A percentile compares a stretch with the other conserved stretches of the same genome.
Conservation (phyloP, 495 filamentous ascomycete genomes). For the Mytilinidion resinicola region DNA sequence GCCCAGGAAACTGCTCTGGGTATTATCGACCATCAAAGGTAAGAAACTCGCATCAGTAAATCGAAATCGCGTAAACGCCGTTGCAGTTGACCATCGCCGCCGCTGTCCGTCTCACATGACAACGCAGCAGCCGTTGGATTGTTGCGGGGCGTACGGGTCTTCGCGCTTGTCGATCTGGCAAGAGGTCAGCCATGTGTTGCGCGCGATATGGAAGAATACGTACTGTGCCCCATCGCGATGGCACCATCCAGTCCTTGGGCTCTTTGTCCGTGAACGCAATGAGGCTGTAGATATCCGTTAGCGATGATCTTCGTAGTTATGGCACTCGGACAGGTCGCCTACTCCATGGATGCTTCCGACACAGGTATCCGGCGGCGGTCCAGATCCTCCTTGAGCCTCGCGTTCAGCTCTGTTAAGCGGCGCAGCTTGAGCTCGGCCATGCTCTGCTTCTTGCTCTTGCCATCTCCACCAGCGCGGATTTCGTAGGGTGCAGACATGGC, state of each 20-base stretch:
- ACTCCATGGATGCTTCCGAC: constrained; percentile 91
- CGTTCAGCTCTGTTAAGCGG: constrained; percentile 92
- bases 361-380: constrained; percentile 92
- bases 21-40: constrained; percentile 26
- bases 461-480: constrained; percentile 36
- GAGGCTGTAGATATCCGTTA: constrained; percentile 51
- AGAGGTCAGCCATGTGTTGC: constrained; percentile 15
- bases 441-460: constrained; percentile 97
- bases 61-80: constrained; percentile 25
- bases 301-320: not conserved
- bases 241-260: constrained; percentile 98
- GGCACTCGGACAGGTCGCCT: constrained; percentile 27
- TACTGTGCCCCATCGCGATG: constrained; percentile 90
- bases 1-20: constrained; percentile 22
- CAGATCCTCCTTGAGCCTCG: constrained; percentile 86
- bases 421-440: constrained; percentile 97
- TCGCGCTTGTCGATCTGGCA: constrained; percentile 76
- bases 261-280: constrained; percentile 88
- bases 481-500: constrained; percentile 40
- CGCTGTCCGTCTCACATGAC: constrained; percentile 63
- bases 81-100: constrained; percentile 20
- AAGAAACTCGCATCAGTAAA: constrained; percentile 24
- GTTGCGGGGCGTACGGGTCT: constrained; percentile 93
- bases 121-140: constrained; percentile 81
- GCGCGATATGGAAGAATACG: constrained; percentile 29